Evolutionary conservation across 1,284 basidiomycete species (phyloP), one percentile per base, ranked within the genome.

Genomic region (Phellinidium pouzarii): DNA sequence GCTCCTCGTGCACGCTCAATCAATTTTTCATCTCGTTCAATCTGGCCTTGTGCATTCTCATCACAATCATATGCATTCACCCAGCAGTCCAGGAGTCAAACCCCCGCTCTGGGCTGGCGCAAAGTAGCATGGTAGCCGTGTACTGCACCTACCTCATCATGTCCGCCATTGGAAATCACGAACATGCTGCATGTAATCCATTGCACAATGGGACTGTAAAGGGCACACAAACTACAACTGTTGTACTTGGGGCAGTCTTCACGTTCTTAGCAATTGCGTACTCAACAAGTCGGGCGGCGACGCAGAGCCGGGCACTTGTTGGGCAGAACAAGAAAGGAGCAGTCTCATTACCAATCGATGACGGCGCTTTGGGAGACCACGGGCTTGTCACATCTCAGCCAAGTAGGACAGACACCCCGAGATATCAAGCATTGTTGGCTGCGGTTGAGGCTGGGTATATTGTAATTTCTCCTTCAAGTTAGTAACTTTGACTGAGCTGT

Each of bases 241-340:
- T 95, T 29, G 76, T 98, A 23, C 74, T 98, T 41, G 96, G 95
- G 41, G 96, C 92, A 3, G 69, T 94, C 12, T 97, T 99, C 70
- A 99, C 95, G 1, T 98, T 99, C 78, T 71, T 98, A 44, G 94
- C 96, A 2, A 97, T 99, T 60, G 95, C 96, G 8, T 99, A 98
- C 67, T 96, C 94, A 20, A 99, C 95, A 0, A 92, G 87, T 20
- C 79, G 96, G 44, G 95, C 96, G 1, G 95, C 96, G 5, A 99
- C 95, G 0, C 94, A 96, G 68, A 92, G 87, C 62, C 84, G 87
- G 58, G 93, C 93, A 9, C 72, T 98, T 29, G 88, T 91, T 0
- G 94, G 94, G 8, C 81, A 76, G 61, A 83, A 80, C 66, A 82
- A 77, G 59, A 67, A 67, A 19, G 84, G 82, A 9, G 73, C 76